Evolutionary conservation across 331 rosid genomes (phyloP), one percentile per base, ranked within the genome.

Genomic region (Rosa hybrid): DNA sequence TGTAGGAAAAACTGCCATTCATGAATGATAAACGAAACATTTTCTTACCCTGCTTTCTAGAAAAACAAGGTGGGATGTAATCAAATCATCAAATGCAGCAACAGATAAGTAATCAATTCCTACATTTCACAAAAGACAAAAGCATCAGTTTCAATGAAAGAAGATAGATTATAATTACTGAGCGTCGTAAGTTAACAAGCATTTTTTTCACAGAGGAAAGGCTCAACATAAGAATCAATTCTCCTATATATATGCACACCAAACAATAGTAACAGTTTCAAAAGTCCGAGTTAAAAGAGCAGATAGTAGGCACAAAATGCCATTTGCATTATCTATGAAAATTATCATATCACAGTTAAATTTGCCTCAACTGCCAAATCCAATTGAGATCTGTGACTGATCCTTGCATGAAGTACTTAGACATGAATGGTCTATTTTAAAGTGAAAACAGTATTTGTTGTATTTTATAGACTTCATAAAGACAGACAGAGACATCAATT

Each of bases 31-130:
- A 56, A 80, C 75, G 57, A 72, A 44, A 71, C 30, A 74, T 34
- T 25, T 84, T 67, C 94, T 91, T 93, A 95, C 97, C 91, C 96
- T 86, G 85, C 90, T 83, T 86, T 87, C 85, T 21, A 92, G 85
- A 72, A 93, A 88, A 69, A 76, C 93, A 39, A 72, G 94, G 87
- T 95, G 98, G 80, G 99, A 80, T 20, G 85, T 85, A 84, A 82
- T 60, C 45, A 90, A 86, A 78, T 95, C 91, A 85, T 84, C 94
- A 74, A 77, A 92, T 62, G 97, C 90, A 81, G 98, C 98, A 85
- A 57, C 98, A 17, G 99, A 95, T 82, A 92, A 82, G 88, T 92
- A 95, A 86, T 95, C 99, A 86, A 91, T 74, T 85, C 99, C 99
- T 93, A 81, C 86, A 89, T 81, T 80, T 67, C 74, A 87, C 46